Evolutionary conservation across 2,329 filamentous ascomycete species (phyloP), one percentile per base, ranked within the genome.

Genomic region (Microcyclospora pomicola): DNA sequence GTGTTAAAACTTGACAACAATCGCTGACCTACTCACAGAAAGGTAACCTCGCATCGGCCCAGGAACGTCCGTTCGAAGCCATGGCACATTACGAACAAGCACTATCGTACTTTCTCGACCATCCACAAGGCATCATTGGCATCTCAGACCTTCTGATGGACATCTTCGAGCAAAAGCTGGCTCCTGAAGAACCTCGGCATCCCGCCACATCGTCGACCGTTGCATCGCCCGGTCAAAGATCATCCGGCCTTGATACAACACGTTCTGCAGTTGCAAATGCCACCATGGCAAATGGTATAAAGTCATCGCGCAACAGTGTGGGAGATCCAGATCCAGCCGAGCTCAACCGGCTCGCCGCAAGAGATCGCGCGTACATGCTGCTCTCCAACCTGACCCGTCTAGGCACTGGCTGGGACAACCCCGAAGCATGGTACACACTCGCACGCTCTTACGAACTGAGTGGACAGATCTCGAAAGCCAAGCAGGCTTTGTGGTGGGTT

Each of bases 401-500:
- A 7, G 88, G 88, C 7, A 71, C 68, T 10, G 83, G 85, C 0
- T 98, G 91, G 91, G 88, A 95, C 59, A 75, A 80, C 56, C 78
- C 83, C 0, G 91, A 96, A 56, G 91, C 88, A 5, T 98, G 91
- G 91, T 88, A 85, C 53, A 75, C 81, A 4, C 71, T 98, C 27
- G 83, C 86, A 0, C 71, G 85, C 45, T 86, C 84, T 9, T 83
- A 95, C 53, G 91, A 98, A 60, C 76, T 86, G 55, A 82, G 83
- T 40, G 82, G 81, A 0, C 83, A 94, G 63, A 61, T 75, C 2
- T 82, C 91, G 29, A 93, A 88, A 65, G 82, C 91, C 11, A 92
- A 87, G 63, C 82, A 91, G 49, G 85, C 87, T 33, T 69, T 96
- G 6, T 96, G 91, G 91, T 96, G 88, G 86, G 93, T 87, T 51